These are phyloP conservation scores for Aspergillus bombycis DNA, from an alignment of 2,329 filamentous ascomycete genomes.

Conservation along the genomic window DNA sequence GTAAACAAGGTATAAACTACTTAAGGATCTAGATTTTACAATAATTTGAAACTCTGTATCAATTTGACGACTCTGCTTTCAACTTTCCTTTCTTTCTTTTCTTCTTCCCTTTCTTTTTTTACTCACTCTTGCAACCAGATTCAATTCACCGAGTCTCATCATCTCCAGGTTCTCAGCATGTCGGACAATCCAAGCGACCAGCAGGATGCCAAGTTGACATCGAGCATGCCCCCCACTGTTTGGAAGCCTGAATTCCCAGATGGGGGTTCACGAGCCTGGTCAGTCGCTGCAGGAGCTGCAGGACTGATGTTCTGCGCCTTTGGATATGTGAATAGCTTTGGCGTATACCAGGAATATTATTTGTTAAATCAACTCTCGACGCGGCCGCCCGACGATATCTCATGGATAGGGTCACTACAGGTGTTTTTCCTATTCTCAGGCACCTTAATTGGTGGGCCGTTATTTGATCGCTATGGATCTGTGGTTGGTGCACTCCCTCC, in stretches of 20 bases:
- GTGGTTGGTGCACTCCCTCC: conserved; percentile 1
- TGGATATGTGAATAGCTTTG: conserved; percentile 51
- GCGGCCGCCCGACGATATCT: conserved; percentile 43
- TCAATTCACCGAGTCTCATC: no score
- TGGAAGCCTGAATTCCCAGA: conserved; percentile 3
- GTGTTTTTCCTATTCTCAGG: conserved; percentile 24
- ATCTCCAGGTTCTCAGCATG: no score
- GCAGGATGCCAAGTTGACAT: no score
- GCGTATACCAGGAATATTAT: conserved; percentile 55
- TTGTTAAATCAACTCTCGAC: conserved; percentile 43
- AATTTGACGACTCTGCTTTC: no score
- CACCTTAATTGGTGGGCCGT: conserved; percentile 23
- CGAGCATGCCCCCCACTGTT: no score
- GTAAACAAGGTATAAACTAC: no score
- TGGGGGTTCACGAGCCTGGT: conserved; percentile 30
- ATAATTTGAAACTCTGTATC: no score
- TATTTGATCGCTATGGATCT: conserved; percentile 26
- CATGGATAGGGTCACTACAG: conserved; percentile 52
- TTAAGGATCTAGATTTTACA: no score
- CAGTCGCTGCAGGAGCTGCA: conserved; percentile 27
- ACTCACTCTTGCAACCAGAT: no score
- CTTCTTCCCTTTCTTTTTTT: no score
- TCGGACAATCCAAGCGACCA: no score
- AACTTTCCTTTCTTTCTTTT: no score
- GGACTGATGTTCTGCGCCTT: conserved; percentile 43